Evolutionary conservation across 1,139 yeast species (phyloP).

Genomic region (Diutina sp.): DNA sequence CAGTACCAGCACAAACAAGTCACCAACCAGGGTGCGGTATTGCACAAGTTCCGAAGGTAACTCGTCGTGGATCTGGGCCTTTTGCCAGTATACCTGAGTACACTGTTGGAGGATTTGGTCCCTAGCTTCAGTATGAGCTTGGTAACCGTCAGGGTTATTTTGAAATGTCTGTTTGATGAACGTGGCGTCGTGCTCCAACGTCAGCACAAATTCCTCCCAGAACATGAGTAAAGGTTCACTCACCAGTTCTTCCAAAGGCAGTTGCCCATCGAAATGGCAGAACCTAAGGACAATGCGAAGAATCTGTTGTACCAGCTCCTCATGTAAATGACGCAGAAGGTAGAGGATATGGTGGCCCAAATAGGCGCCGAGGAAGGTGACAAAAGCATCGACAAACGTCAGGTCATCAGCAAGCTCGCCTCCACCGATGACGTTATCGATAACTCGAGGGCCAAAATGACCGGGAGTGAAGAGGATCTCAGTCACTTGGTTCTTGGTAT

Average conservation of each 20-base stretch:
- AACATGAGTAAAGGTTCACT: constrained; percentile 61
- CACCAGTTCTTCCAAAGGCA: constrained; percentile 49
- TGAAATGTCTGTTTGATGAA: background rate
- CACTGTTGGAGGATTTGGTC: constrained; percentile 29
- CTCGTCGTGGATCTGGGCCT: constrained; percentile 12
- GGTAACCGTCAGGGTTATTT: constrained; percentile 4
- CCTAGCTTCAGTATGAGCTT: constrained; percentile 15
- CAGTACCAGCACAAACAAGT: constrained; percentile 59
- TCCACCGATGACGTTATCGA: constrained; percentile 11
- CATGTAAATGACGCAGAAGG: constrained; percentile 32
- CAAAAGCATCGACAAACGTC: constrained; percentile 33
- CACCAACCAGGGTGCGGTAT: constrained; percentile 64
- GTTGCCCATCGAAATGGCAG: constrained; percentile 41
- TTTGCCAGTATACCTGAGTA: constrained; percentile 49
- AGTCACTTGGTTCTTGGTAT: constrained; percentile 12
- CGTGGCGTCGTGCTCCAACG: constrained; percentile 13
- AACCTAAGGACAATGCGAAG: constrained; percentile 40
- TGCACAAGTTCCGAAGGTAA: constrained; percentile 8
- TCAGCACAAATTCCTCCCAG: constrained; percentile 68
- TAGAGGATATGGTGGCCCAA: constrained; percentile 39
- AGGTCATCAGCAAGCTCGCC: constrained; percentile 16
- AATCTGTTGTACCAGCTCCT: constrained; percentile 24
- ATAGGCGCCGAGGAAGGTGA: constrained; percentile 38
- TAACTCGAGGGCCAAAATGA: constrained; percentile 26
- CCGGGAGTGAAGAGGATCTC: constrained; percentile 18